A percentile compares a stretch with the other conserved stretches of the same genome.
Conservation (phyloP, 1,284 basidiomycete species). For the Tylopilus sp. region DNA sequence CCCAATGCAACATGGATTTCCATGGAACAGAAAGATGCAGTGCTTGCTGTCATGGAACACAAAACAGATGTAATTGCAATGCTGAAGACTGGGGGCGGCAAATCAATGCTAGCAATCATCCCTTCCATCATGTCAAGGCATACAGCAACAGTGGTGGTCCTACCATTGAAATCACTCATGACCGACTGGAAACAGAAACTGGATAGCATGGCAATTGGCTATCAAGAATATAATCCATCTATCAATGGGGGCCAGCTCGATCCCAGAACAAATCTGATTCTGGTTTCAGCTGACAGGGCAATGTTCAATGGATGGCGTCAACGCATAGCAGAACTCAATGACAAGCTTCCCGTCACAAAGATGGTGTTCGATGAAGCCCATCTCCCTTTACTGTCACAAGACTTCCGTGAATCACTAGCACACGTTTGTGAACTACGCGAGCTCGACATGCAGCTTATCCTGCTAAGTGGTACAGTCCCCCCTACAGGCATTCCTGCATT, state of each 20-base stretch:
- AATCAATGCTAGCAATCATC: slow-evolving; percentile 1
- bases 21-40: neutral
- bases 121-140: neutral
- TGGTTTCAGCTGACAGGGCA: neutral
- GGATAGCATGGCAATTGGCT: neutral
- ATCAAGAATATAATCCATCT: neutral
- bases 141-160: neutral
- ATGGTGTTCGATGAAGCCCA: slow-evolving; percentile 1
- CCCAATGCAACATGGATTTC: neutral
- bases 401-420: neutral
- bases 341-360: neutral
- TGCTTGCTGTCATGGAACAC: neutral
- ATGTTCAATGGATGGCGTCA: neutral
- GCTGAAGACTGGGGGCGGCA: slow-evolving; percentile 2
- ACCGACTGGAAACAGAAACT: neutral
- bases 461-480: neutral
- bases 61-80: neutral
- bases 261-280: neutral
- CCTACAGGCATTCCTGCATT: neutral
- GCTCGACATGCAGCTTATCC: neutral
- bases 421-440: neutral
- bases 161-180: neutral
- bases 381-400: neutral
- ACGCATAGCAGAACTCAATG: neutral
- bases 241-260: neutral